Percentiles rank a stretch among this genome's conserved stretches.
These are phyloP conservation scores for Cercospora nicotianae DNA, from an alignment of 2,329 filamentous ascomycete species.

Conservation along the genomic window DNA sequence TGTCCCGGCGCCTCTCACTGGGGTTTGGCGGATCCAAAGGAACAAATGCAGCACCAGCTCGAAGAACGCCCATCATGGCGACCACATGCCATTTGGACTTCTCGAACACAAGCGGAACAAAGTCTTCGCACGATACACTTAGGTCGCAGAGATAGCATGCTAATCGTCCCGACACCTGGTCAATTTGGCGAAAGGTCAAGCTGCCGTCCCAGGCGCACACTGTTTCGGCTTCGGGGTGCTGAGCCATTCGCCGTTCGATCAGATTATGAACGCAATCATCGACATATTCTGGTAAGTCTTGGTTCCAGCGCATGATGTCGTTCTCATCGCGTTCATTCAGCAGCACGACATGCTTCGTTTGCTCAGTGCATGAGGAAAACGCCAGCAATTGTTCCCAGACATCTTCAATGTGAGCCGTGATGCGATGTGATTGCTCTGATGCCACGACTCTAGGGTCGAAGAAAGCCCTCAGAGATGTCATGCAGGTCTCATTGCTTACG, in stretches of 20 bases:
- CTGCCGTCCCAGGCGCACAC: neutral
- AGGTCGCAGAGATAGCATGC: neutral
- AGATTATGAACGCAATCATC: neutral
- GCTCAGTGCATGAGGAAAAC: neutral
- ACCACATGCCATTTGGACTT: constrained; percentile 11
- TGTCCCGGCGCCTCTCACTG: neutral
- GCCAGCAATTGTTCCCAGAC: neutral
- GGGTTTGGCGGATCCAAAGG: neutral
- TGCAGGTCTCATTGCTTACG: neutral
- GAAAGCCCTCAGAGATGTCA: neutral
- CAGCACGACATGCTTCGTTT: neutral
- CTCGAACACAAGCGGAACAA: neutral
- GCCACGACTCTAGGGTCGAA: neutral
- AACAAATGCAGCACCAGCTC: constrained; percentile 31
- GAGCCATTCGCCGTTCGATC: neutral
- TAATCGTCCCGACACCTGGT: neutral
- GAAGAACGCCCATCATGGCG: constrained; percentile 34
- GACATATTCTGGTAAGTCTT: neutral
- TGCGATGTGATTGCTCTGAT: neutral
- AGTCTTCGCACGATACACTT: neutral
- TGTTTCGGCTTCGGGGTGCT: neutral
- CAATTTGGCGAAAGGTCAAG: neutral
- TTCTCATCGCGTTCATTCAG: neutral
- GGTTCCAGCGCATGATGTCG: neutral
- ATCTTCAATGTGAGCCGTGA: neutral